Conservation (phyloP, 768 basidiomycete genomes). For the Lanmaoa pseudosensibilis region DNA sequence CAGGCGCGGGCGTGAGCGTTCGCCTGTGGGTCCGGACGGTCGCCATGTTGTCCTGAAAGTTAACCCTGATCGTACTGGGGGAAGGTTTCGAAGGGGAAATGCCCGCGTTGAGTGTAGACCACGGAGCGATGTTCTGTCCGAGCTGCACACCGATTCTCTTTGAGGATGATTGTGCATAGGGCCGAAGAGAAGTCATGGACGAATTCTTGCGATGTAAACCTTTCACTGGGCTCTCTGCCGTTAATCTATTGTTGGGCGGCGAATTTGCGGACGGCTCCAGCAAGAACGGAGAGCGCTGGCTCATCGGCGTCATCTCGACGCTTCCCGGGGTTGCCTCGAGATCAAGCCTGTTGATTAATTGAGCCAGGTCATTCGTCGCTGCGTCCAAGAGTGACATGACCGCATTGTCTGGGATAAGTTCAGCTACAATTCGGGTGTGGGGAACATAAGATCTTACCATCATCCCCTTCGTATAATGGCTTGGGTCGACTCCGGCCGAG, state of each 20-base stretch:
- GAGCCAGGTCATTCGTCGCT: slow-evolving; percentile 77
- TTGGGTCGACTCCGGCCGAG: slow-evolving; percentile 49
- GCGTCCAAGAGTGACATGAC: slow-evolving; percentile 72
- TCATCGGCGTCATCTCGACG: slow-evolving; percentile 47
- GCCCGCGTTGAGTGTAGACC: slow-evolving; percentile 46
- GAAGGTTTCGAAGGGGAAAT: slow-evolving; percentile 41
- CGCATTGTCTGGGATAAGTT: slow-evolving; percentile 38
- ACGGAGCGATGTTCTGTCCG: slow-evolving; percentile 63
- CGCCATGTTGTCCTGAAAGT: slow-evolving; percentile 30
- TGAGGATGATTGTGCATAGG: slow-evolving; percentile 43
- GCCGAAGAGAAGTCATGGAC: slow-evolving; percentile 49
- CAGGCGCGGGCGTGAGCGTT: slow-evolving; percentile 57
- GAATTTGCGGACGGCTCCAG: slow-evolving; percentile 24
- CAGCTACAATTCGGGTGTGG: neutral
- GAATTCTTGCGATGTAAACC: slow-evolving; percentile 37
- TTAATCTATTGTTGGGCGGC: slow-evolving; percentile 31
- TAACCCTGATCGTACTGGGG: slow-evolving; percentile 17
- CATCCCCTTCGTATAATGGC: slow-evolving; percentile 50
- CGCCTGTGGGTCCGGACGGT: slow-evolving; percentile 44
- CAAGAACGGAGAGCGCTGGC: slow-evolving; percentile 23
- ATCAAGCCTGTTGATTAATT: slow-evolving; percentile 77
- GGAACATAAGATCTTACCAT: slow-evolving; percentile 28
- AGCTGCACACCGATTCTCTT: slow-evolving; percentile 30
- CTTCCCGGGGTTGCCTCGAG: slow-evolving; percentile 73
- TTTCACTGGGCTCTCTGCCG: slow-evolving; percentile 40